phyloP scores from a whole-genome alignment of 192 early-diverging fungal genomes.

The Martensiomyces pterosporus region DNA sequence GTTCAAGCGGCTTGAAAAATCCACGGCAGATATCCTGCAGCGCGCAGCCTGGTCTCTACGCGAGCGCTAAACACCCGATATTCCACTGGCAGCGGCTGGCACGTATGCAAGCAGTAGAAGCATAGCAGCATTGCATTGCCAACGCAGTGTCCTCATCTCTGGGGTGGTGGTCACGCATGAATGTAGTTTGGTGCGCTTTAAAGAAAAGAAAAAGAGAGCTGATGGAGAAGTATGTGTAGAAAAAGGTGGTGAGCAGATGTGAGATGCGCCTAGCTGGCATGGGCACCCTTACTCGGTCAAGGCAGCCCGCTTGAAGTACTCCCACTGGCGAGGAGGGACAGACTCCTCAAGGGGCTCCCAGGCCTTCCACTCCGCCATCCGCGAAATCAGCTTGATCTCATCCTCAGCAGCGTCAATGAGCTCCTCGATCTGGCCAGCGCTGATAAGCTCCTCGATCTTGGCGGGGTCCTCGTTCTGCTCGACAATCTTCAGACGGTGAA shows the following conservation, averaged over 20 bases:
- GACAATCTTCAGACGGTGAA: conserved; percentile 71
- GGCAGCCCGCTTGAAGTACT: conserved; percentile 51
- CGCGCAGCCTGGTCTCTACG: neutral
- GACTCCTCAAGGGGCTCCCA: conserved; percentile 81
- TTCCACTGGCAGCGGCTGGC: too few species aligned
- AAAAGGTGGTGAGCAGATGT: too few species aligned
- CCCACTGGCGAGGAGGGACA: conserved; percentile 81
- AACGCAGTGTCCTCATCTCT: too few species aligned
- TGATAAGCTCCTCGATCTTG: conserved; percentile 74
- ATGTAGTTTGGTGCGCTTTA: neutral
- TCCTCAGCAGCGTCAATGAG: conserved; percentile 83
- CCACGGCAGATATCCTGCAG: neutral
- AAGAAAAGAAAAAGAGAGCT: conserved; percentile 1
- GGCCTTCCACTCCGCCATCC: conserved; percentile 89
- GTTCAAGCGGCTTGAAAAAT: neutral
- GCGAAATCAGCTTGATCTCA: conserved; percentile 74
- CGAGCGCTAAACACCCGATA: too few species aligned
- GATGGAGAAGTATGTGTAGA: too few species aligned
- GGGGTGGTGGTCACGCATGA: too few species aligned
- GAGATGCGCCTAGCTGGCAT: too few species aligned
- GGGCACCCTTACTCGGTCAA: conserved; percentile 21
- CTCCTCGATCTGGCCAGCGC: conserved; percentile 89
- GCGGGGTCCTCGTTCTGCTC: conserved; percentile 66
- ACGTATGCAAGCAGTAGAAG: too few species aligned
- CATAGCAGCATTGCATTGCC: neutral